Evolutionary conservation across 371 early-diverging fungal genomes (phyloP).

Genomic region (Dinochytrium kinnereticum): DNA sequence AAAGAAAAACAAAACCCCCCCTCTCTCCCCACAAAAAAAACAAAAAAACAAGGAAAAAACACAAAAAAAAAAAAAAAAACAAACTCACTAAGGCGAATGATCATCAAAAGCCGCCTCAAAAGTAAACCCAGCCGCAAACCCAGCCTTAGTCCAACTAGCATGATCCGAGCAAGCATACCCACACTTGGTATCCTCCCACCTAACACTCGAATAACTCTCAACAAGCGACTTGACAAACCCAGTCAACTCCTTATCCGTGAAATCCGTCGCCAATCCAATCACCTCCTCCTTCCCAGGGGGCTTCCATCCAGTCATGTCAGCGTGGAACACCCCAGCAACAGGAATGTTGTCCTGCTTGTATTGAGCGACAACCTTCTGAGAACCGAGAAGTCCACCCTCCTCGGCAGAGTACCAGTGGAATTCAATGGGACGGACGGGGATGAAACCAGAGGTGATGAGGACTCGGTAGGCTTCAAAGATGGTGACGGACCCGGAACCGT

Average conservation of each 20-base stretch:
- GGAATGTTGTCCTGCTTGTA: conserved; percentile 60
- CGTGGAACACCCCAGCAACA: conserved; percentile 76
- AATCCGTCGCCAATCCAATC: conserved; percentile 85
- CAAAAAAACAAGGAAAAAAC: conserved; percentile 4
- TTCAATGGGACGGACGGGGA: conserved; percentile 83
- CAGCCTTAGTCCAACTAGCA: conserved; percentile 87
- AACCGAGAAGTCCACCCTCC: conserved; percentile 71
- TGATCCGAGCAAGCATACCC: conserved; percentile 81
- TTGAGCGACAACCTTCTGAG: conserved; percentile 77
- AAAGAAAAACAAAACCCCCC: no score
- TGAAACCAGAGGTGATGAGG: conserved; percentile 66
- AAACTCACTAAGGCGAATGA: conserved; percentile 34
- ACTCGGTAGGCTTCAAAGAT: conserved; percentile 87
- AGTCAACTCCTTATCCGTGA: conserved; percentile 73
- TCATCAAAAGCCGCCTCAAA: conserved; percentile 81
- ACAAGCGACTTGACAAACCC: conserved; percentile 61
- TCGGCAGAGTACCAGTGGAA: conserved; percentile 86
- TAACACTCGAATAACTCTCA: conserved; percentile 54
- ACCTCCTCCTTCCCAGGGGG: conserved; percentile 62
- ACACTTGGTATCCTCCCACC: conserved; percentile 65
- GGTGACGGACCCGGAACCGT: conserved; percentile 88
- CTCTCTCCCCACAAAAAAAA: conserved; percentile 60
- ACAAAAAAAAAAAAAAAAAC: background rate
- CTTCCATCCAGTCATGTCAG: conserved; percentile 82
- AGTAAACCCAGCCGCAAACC: conserved; percentile 83